These are phyloP conservation scores for Rhododendron vialii DNA, from an alignment of 148 eudicot species.

Conservation along the genomic window DNA sequence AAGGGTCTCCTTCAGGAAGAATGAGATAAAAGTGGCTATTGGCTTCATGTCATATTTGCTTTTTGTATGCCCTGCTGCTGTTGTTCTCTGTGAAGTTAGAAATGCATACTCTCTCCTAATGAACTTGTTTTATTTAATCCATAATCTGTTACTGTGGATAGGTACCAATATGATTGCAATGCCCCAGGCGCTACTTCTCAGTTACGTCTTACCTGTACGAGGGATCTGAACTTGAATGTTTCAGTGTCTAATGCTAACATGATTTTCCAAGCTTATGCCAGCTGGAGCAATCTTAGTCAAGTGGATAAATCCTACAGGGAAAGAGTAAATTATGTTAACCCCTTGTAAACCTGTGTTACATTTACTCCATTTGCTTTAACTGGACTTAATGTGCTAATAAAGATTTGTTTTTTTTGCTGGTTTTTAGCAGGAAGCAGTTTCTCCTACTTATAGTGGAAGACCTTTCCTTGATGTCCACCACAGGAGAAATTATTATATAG, in stretches of 20 bases:
- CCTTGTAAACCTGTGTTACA: not conserved
- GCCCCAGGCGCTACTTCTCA: conserved; percentile 89
- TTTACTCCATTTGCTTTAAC: conserved; percentile 6
- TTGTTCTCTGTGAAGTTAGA: not conserved
- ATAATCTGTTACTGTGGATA: conserved; percentile 18
- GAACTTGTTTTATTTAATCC: not conserved
- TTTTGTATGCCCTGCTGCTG: not conserved
- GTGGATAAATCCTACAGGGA: conserved; percentile 44
- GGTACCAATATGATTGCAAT: conserved; percentile 78
- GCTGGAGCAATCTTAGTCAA: conserved; percentile 83
- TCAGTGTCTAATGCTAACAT: conserved; percentile 85
- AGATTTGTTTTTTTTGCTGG: not conserved
- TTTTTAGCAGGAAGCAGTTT: conserved; percentile 52
- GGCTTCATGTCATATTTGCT: not conserved
- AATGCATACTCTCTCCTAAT: not conserved
- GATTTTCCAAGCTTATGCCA: conserved; percentile 96
- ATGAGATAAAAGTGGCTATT: not conserved
- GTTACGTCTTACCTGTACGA: conserved; percentile 73
- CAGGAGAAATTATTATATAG: conserved; percentile 58
- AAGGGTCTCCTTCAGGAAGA: not conserved
- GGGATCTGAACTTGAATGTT: conserved; percentile 82
- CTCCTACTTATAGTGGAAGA: conserved; percentile 41
- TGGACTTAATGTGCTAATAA: not conserved
- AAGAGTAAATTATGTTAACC: conserved; percentile 29
- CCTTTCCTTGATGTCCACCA: conserved; percentile 63